Conservation (phyloP, 2,329 filamentous ascomycete genomes). For the Neofusicoccum cordaticola region DNA sequence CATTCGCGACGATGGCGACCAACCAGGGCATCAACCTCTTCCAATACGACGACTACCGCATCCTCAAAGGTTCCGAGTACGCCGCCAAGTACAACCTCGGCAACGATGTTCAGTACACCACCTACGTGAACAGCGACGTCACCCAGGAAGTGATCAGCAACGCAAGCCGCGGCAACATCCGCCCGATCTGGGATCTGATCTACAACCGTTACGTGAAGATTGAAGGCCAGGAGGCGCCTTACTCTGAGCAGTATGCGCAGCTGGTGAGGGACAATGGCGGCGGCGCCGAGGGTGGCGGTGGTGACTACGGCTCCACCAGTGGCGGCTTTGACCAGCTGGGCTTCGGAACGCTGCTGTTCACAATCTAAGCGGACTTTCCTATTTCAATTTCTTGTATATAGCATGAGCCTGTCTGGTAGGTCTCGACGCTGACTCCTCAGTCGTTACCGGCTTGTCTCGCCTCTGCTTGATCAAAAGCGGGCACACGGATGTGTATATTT, state of each 20-base stretch:
- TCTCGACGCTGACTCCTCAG: too few relatives aligned
- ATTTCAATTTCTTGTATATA: background rate
- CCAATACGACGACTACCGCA: conserved; percentile 31
- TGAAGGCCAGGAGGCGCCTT: conserved; percentile 39
- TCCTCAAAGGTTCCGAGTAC: conserved; percentile 40
- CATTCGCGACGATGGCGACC: conserved; percentile 42
- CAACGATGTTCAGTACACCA: conserved; percentile 43
- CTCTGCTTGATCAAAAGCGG: too few relatives aligned
- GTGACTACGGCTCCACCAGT: conserved; percentile 41
- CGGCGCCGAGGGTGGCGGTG: conserved; percentile 46
- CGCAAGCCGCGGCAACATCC: conserved; percentile 31
- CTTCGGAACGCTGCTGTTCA: conserved; percentile 33
- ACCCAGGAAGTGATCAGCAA: conserved; percentile 35
- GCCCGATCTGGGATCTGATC: conserved; percentile 42
- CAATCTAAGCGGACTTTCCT: background rate
- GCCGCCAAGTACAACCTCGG: conserved; percentile 44
- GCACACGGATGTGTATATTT: too few relatives aligned
- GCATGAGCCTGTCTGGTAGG: background rate
- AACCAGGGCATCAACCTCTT: conserved; percentile 47
- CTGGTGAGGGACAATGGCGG: conserved; percentile 30
- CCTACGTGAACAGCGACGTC: conserved; percentile 40
- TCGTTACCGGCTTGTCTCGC: too few relatives aligned
- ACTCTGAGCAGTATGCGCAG: conserved; percentile 36
- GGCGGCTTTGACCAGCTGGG: conserved; percentile 45
- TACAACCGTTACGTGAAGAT: conserved; percentile 37